phyloP scores from a whole-genome alignment of 352 stramenopile species.

The Phytophthora multivora region DNA sequence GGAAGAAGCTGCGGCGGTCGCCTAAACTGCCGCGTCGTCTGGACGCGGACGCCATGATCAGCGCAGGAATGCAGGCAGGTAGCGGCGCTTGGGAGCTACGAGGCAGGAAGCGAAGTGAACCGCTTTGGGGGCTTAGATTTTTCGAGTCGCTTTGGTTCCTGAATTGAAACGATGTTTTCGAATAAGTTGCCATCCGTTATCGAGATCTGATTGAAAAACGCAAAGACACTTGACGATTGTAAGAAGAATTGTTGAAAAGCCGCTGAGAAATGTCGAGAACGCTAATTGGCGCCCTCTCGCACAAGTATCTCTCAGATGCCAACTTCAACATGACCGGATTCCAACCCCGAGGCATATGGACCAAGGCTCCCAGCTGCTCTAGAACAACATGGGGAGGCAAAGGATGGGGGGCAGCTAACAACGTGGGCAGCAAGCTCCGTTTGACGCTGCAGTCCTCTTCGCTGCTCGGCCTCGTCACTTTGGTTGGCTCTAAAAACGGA shows the following conservation, averaged over 20 bases:
- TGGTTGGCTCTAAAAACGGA: not conserved
- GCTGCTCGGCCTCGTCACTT: slow-evolving; percentile 4
- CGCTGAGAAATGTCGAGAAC: slow-evolving; percentile 8
- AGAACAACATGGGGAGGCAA: slow-evolving; percentile 21
- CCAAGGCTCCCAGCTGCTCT: slow-evolving; percentile 20
- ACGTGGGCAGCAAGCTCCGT: slow-evolving; percentile 4
- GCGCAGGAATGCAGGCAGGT: not conserved
- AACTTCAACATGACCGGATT: slow-evolving; percentile 24
- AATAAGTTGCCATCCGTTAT: slow-evolving; percentile 32
- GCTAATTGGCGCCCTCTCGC: slow-evolving; percentile 4
- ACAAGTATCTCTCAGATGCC: slow-evolving; percentile 20
- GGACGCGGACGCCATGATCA: slow-evolving; percentile 26
- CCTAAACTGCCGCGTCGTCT: slow-evolving; percentile 29
- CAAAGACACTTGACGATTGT: slow-evolving; percentile 8
- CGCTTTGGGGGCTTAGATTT: slow-evolving; percentile 10
- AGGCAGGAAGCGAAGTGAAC: slow-evolving; percentile 33
- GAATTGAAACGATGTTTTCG: slow-evolving; percentile 25
- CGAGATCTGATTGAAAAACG: slow-evolving; percentile 6
- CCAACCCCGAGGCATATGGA: slow-evolving; percentile 15
- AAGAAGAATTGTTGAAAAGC: slow-evolving; percentile 11
- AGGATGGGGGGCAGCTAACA: slow-evolving; percentile 12
- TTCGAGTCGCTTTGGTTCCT: slow-evolving; percentile 9
- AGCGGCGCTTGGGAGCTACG: slow-evolving; percentile 29
- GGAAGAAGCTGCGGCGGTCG: slow-evolving; percentile 59
- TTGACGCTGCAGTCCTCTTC: not conserved